Percentiles rank a stretch among this genome's conserved stretches.
phyloP scores from a whole-genome alignment of 805 yeast species.

The Schizosaccharomyces cryophilus region DNA sequence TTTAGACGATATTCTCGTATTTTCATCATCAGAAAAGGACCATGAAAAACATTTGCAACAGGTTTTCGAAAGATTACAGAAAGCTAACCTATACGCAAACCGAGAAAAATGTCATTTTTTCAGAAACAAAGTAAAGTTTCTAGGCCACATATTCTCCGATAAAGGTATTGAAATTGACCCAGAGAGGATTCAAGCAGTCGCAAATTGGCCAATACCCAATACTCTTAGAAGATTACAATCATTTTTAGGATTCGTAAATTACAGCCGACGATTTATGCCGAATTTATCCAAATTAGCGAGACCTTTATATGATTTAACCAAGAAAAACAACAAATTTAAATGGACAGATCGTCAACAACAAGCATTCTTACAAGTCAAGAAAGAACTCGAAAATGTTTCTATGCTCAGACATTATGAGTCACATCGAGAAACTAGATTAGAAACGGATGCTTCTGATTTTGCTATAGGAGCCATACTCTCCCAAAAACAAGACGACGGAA shows the following conservation, averaged over 20 bases:
- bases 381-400: neutral
- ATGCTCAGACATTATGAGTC: neutral
- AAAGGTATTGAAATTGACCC: neutral
- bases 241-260: neutral
- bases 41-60: conserved; percentile 4
- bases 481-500: conserved; percentile 1
- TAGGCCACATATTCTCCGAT: neutral
- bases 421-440: neutral
- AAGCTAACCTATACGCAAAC: neutral
- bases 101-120: neutral
- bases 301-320: neutral
- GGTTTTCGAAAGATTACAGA: neutral
- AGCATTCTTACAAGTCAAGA: neutral
- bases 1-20: conserved; percentile 10
- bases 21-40: conserved; percentile 4
- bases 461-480: neutral
- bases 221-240: neutral
- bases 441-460: neutral
- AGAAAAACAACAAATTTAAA: neutral
- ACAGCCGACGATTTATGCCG: neutral
- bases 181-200: neutral
- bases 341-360: neutral
- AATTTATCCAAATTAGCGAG: neutral
- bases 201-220: neutral
- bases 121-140: neutral